Conservation (phyloP, 2,329 filamentous ascomycete genomes). For the Gnomoniopsis smithogilvyi region DNA sequence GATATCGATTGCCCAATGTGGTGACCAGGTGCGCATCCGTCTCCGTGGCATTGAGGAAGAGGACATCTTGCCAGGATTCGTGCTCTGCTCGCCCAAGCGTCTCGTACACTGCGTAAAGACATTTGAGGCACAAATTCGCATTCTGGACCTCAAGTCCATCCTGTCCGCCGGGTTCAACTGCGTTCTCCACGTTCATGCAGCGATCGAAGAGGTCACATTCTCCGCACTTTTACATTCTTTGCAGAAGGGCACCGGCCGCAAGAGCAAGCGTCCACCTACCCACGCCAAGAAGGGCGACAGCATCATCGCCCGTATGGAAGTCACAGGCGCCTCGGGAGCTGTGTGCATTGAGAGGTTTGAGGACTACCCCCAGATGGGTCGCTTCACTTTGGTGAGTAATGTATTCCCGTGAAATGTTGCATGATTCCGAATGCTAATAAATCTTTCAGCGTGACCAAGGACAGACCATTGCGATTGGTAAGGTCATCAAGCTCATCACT, state of each 20-base stretch:
- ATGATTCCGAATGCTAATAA: slow-evolving; percentile 20
- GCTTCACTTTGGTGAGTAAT: slow-evolving; percentile 70
- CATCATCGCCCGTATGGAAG: slow-evolving; percentile 89
- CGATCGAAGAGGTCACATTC: slow-evolving; percentile 97
- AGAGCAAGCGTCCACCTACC: slow-evolving; percentile 88
- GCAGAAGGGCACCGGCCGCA: slow-evolving; percentile 89
- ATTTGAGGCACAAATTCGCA: slow-evolving; percentile 96
- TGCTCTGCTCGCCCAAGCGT: slow-evolving; percentile 91
- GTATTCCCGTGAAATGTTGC: slow-evolving; percentile 20
- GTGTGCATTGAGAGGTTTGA: slow-evolving; percentile 95
- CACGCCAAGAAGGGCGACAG: slow-evolving; percentile 79
- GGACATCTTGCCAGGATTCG: slow-evolving; percentile 92
- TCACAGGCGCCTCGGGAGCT: slow-evolving; percentile 78
- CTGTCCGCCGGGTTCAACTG: slow-evolving; percentile 95
- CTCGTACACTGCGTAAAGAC: slow-evolving; percentile 84
- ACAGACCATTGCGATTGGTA: slow-evolving; percentile 98
- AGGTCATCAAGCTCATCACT: slow-evolving; percentile 84
- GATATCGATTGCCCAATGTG: slow-evolving; percentile 74
- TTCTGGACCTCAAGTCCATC: slow-evolving; percentile 92
- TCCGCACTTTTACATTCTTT: slow-evolving; percentile 84
- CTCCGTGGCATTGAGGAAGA: slow-evolving; percentile 96
- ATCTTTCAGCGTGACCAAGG: slow-evolving; percentile 53
- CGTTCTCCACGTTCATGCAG: slow-evolving; percentile 94
- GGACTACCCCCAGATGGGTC: slow-evolving; percentile 90
- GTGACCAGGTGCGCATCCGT: slow-evolving; percentile 90